Evolutionary conservation across 2,329 filamentous ascomycete genomes (phyloP).

Genomic region (Penicillium sp.): DNA sequence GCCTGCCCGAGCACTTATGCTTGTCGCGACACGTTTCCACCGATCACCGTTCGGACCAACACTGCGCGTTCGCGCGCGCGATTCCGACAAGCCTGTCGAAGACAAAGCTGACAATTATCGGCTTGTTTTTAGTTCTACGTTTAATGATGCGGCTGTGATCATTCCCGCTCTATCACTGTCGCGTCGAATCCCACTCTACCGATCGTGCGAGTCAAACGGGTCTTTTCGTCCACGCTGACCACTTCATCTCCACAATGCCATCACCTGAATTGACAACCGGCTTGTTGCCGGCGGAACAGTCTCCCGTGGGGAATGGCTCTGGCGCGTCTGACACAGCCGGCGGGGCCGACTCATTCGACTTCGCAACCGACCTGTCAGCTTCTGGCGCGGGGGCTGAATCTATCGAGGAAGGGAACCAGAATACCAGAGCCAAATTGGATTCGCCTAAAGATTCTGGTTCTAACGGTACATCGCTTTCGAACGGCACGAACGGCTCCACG

Average conservation of each 20-base stretch:
- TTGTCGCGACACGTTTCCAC: conserved; percentile 22
- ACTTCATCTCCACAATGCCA: conserved; percentile 26
- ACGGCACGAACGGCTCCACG: conserved; percentile 46
- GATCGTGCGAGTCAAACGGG: conserved; percentile 20
- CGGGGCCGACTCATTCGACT: conserved; percentile 21
- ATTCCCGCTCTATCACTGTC: conserved; percentile 18
- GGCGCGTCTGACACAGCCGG: conserved; percentile 20
- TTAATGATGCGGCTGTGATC: conserved; percentile 33
- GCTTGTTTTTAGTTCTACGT: conserved; percentile 5
- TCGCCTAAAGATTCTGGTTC: conserved; percentile 41
- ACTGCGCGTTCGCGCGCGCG: conserved; percentile 13
- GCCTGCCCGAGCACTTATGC: conserved; percentile 8
- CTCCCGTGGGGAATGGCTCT: conserved; percentile 24
- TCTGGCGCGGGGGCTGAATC: conserved; percentile 36
- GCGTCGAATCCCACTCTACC: conserved; percentile 21
- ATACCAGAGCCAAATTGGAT: conserved; percentile 54
- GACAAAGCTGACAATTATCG: conserved; percentile 7
- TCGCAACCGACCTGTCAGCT: conserved; percentile 20
- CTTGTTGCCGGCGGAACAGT: conserved; percentile 21
- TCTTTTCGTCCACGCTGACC: conserved; percentile 3
- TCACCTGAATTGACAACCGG: conserved; percentile 29
- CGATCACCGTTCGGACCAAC: no score
- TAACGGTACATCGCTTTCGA: conserved; percentile 26
- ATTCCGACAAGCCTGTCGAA: no score
- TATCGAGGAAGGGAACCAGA: conserved; percentile 56